Evolutionary conservation across 2,329 filamentous ascomycete genomes (phyloP).

Genomic region (Dothistroma septosporum): DNA sequence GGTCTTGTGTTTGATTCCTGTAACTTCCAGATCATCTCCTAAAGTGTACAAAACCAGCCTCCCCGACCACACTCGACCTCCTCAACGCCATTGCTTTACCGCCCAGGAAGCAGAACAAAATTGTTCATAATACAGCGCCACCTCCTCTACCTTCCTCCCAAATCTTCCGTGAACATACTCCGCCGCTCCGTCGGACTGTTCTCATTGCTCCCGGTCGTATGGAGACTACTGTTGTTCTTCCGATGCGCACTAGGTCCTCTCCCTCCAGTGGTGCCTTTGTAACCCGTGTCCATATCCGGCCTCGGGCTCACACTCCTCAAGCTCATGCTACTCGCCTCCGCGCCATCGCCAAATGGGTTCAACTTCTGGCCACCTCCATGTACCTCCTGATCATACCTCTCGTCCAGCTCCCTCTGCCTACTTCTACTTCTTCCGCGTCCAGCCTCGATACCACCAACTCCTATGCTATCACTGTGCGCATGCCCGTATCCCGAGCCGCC

Average conservation of each 20-base stretch:
- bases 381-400: conserved; percentile 46
- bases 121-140: not conserved
- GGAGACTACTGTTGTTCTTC: conserved; percentile 35
- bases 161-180: conserved; percentile 65
- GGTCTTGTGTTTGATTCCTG: not conserved
- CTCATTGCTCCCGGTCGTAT: conserved; percentile 33
- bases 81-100: not conserved
- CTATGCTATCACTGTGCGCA: conserved; percentile 15
- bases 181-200: conserved; percentile 64
- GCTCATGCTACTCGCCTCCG: conserved; percentile 57
- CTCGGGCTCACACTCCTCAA: conserved; percentile 71
- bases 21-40: not conserved
- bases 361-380: conserved; percentile 34
- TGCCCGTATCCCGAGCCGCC: conserved; percentile 39
- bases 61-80: not conserved
- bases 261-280: conserved; percentile 33
- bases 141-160: not conserved
- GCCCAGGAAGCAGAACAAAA: not conserved
- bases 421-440: conserved; percentile 47
- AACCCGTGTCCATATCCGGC: conserved; percentile 56
- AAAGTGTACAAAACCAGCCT: not conserved
- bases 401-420: conserved; percentile 46
- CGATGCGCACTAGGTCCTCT: conserved; percentile 39
- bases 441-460: conserved; percentile 34
- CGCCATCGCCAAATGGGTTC: conserved; percentile 71